phyloP scores from a whole-genome alignment of 345 rosid genomes.

The Salix purpurea region DNA sequence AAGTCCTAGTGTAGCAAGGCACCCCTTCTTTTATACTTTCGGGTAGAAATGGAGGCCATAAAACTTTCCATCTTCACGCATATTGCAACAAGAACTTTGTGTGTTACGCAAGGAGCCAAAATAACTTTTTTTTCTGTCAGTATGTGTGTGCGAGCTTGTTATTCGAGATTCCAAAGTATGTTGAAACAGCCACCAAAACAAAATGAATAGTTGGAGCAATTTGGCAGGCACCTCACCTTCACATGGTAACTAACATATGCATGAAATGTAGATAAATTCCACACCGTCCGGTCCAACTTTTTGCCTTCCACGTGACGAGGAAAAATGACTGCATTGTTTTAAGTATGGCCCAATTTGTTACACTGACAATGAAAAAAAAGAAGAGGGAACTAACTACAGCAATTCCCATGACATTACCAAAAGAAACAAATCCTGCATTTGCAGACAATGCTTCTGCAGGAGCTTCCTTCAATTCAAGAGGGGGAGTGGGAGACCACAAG shows the following conservation, averaged over 20 bases:
- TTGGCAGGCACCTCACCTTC: slow-evolving; percentile 48
- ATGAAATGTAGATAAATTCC: slow-evolving; percentile 86
- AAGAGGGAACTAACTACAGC: not conserved
- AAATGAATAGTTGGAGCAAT: not conserved
- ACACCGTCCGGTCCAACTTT: slow-evolving; percentile 81
- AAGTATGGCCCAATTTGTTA: slow-evolving; percentile 14
- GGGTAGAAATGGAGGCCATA: not conserved
- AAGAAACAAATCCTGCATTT: slow-evolving; percentile 95
- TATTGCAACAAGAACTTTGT: not conserved
- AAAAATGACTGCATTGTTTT: slow-evolving; percentile 52
- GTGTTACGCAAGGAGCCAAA: not conserved
- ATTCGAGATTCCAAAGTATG: not conserved
- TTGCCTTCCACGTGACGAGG: slow-evolving; percentile 89
- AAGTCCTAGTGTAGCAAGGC: not conserved
- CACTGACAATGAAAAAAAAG: slow-evolving; percentile 8
- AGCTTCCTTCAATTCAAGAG: slow-evolving; percentile 62
- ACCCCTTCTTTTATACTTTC: not conserved
- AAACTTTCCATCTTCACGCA: not conserved
- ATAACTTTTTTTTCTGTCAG: not conserved
- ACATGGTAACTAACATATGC: slow-evolving; percentile 96
- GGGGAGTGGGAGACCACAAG: slow-evolving; percentile 74
- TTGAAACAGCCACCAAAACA: not conserved
- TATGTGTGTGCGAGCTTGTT: not conserved
- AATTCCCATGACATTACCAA: slow-evolving; percentile 48
- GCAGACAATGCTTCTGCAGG: slow-evolving; percentile 70